Conservation (phyloP, 345 rosid species). For the Aurinia saxatilis region DNA sequence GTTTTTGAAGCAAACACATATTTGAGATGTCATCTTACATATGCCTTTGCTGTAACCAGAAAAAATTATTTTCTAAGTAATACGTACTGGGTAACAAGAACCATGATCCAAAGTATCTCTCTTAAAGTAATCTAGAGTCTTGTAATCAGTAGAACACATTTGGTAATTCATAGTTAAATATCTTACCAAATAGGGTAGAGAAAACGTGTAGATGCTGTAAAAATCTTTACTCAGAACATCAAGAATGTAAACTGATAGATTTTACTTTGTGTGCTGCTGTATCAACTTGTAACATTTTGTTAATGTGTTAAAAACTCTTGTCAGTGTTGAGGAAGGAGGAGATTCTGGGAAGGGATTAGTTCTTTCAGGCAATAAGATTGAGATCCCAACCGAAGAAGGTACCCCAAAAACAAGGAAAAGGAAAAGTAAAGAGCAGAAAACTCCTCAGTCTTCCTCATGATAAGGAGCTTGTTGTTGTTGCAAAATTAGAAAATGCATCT, state of each 20-base stretch:
- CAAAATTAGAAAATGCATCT: too few relatives aligned
- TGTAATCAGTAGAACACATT: background rate
- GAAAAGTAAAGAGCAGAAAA: constrained; percentile 42
- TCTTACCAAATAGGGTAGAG: too few relatives aligned
- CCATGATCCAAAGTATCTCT: background rate
- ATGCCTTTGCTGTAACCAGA: background rate
- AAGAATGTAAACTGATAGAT: too few relatives aligned
- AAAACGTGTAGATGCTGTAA: too few relatives aligned
- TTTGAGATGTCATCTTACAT: background rate
- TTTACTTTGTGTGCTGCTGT: too few relatives aligned
- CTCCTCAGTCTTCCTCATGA: constrained; percentile 18
- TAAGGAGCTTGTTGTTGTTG: too few relatives aligned
- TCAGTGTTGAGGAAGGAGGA: constrained; percentile 49
- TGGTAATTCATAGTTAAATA: too few relatives aligned
- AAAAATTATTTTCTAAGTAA: too few relatives aligned
- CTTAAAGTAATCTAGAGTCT: background rate
- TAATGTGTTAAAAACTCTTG: background rate
- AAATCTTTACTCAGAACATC: too few relatives aligned
- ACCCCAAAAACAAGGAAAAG: constrained; percentile 35
- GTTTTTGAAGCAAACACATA: background rate
- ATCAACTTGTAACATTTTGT: too few relatives aligned
- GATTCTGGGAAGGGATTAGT: constrained; percentile 35
- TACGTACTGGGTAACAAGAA: background rate
- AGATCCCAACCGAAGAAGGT: constrained; percentile 32
- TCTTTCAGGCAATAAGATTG: constrained; percentile 40